Base-by-base conservation (phyloP, 306 rosid species). In the Abrus pulchellus region DNA sequence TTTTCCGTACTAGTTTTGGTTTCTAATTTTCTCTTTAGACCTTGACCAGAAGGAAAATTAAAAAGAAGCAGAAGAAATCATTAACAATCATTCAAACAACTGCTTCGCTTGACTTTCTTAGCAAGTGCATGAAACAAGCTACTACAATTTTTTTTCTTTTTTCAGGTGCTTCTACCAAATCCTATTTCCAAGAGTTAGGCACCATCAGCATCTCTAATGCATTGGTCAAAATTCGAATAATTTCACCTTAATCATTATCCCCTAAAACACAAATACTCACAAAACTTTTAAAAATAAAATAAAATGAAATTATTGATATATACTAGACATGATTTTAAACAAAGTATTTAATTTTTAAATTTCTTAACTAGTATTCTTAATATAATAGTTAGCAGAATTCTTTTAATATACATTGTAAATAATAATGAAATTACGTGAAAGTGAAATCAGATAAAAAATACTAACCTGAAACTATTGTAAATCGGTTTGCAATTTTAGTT, bases 1-100 rank as follows among this genome's bases (percentile, higher is more conserved):
- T 20, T 32, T 44, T 74, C 57, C 80, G 80, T 81, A 81, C 80
- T 12, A 20, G 40, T 54, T 74, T 72, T 74, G 28, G 80, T 56
- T 66, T 20, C 49, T 74, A 34, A 14, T 29, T 20, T 20, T 64
- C 38, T 30, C 28, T 80, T 41, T 54, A 40, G 79, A 62, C 34
- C 60, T 63, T 72, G 68, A 72, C 74, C 68, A 72, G 7, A 72
- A 30, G 40, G 53, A 32, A 72, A 63, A 12, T 10, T 11, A 3
- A 5, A 72, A 53, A 43, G 41, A 32, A 72, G 63, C 34, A 30
- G 36, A 64, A 30, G 70, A 74, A 81, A 81, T 74, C 75, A 66
- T 74, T 74, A 33, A 57, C 75, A 81, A 74, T 81, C 63, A 81
- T 81, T 72, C 60, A 53, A 53, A 73, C 27, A 63, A 60, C 57